These are phyloP conservation scores for Panellus pusillus DNA, from an alignment of 768 basidiomycete species.

Conservation along the genomic window DNA sequence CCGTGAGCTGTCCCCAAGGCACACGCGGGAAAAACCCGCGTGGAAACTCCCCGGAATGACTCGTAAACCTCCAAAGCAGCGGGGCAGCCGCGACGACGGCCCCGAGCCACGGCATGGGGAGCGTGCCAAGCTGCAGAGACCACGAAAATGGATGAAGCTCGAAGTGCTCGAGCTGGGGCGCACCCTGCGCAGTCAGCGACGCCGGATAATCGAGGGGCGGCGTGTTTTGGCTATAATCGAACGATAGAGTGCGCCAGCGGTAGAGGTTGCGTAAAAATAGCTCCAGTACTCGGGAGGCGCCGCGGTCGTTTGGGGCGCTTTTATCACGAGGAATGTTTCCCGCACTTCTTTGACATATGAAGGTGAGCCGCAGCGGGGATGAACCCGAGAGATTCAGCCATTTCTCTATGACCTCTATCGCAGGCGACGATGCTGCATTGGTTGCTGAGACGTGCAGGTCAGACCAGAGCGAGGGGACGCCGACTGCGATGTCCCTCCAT, in stretches of 20 bases:
- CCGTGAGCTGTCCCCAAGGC: conserved; percentile 12
- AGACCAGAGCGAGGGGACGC: conserved; percentile 12
- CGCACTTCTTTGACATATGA: conserved; percentile 3
- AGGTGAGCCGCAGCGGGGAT: not conserved
- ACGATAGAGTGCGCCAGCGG: conserved; percentile 7
- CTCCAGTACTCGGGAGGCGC: conserved; percentile 5
- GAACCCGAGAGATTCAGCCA: conserved; percentile 13
- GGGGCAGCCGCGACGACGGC: conserved; percentile 1
- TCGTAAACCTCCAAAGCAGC: conserved; percentile 9
- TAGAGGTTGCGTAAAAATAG: conserved; percentile 11
- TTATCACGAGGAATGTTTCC: not conserved
- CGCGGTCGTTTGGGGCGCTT: not conserved
- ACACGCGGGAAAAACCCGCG: not conserved
- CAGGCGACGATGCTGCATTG: conserved; percentile 3
- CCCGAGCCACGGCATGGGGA: conserved; percentile 1
- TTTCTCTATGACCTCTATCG: conserved; percentile 1
- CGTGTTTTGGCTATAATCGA: conserved; percentile 12
- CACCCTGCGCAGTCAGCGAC: conserved; percentile 10
- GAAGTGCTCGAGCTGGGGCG: conserved; percentile 10
- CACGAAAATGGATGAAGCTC: conserved; percentile 15
- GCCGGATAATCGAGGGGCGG: conserved; percentile 9
- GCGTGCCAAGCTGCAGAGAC: conserved; percentile 9
- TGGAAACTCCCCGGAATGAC: conserved; percentile 8
- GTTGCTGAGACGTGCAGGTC: conserved; percentile 2
- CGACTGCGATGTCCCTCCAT: conserved; percentile 8